Evolutionary conservation across 768 basidiomycete genomes (phyloP), one percentile per base, ranked within the genome.

Genomic region (Exidia glandulosa): DNA sequence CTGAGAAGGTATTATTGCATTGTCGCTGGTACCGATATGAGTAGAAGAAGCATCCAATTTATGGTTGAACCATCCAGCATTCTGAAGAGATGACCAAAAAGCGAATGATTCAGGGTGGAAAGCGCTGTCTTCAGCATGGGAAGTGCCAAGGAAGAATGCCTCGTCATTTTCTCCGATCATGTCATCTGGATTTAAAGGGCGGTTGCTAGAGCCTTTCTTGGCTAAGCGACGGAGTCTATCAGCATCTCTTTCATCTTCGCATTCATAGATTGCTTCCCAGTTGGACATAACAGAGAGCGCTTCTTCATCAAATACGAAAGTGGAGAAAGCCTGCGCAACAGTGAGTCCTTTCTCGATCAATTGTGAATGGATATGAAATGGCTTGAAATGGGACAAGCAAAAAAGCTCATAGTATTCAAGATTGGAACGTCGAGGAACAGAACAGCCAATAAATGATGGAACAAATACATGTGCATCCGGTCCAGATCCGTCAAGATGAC

Each of bases 261-360:
- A 73, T 57, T 73, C 72, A 64, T 73, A 58, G 0, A 72, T 63
- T 19, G 67, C 71, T 37, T 72, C 66, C 72, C 73, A 72, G 47
- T 73, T 73, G 5, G 62, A 56, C 59, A 71, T 67, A 13, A 73
- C 61, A 6, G 7, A n/a, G 23, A 14, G 7, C 29, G 56, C 3
- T 31, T n/a, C 4, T 47, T 10, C 3, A 19, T 34, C 19, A 48
- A 63, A 63, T 3, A n/a, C 5, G 19, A 25, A 57, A 2, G 14
- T 14, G 14, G 57, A 14, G 47, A 58, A 36, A 9, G 16, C 7
- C 16, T 31, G 25, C 23, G 19, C 25, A 60, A 37, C 23, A 10
- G 7, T 7, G 27, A 6, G 16, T n/a, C 33, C 29, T 25, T n/a
- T 2, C 3, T 25, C 4, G 33, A 45, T 29, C 63, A 66, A 25